Conservation (phyloP, 306 rosid genomes). For the Cicer chorassanicum region DNA sequence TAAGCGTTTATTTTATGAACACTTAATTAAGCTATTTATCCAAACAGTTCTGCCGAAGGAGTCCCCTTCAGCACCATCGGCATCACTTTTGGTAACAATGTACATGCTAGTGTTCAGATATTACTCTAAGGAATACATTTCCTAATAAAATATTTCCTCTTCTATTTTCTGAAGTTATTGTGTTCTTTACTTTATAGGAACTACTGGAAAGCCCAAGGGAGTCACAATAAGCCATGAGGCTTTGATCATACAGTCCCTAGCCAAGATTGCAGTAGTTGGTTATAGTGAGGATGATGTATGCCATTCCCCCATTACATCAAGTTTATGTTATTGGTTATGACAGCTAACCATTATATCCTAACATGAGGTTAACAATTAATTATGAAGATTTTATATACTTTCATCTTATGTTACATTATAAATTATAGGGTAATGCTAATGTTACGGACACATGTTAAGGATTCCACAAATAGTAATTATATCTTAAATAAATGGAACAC, state of each 20-base stretch:
- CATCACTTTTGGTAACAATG: neutral
- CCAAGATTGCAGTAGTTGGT: conserved; percentile 81
- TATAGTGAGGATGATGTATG: conserved; percentile 88
- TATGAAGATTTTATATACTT: neutral
- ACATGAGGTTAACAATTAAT: conserved; percentile 16
- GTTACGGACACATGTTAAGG: too few relatives aligned
- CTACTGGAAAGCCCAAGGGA: conserved; percentile 94
- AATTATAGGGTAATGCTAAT: too few relatives aligned
- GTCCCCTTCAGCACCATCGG: neutral
- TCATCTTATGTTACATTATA: conserved; percentile 8
- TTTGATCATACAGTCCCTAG: conserved; percentile 73
- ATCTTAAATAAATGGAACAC: too few relatives aligned
- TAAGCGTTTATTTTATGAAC: too few relatives aligned
- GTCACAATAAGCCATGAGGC: conserved; percentile 78
- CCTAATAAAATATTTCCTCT: neutral
- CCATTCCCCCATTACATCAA: conserved; percentile 31
- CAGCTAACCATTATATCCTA: conserved; percentile 35
- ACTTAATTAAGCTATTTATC: too few relatives aligned
- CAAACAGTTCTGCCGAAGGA: too few relatives aligned
- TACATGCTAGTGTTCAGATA: neutral
- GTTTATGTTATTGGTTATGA: conserved; percentile 16
- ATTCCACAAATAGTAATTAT: too few relatives aligned
- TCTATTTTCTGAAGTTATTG: conserved; percentile 10
- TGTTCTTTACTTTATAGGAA: conserved; percentile 60
- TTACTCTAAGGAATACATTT: neutral